Percentiles rank a stretch among this genome's conserved stretches.
Conservation (phyloP, 768 basidiomycete genomes). For the Agaricus subrufescens region DNA sequence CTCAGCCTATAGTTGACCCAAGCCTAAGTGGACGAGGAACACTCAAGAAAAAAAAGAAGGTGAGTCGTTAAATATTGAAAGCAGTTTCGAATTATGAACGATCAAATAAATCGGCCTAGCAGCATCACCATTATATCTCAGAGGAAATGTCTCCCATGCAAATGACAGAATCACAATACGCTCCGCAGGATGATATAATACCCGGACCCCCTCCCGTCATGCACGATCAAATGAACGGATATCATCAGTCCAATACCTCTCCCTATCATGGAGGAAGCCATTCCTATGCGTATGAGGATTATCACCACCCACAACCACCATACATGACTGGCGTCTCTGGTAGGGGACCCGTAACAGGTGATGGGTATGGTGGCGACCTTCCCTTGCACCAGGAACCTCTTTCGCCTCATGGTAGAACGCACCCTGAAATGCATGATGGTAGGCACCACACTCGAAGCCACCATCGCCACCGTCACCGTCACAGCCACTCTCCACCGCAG, state of each 20-base stretch:
- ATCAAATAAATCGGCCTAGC: neutral
- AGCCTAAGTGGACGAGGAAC: constrained; percentile 4
- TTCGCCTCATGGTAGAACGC: neutral
- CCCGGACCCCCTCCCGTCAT: constrained; percentile 1
- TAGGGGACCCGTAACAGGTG: neutral
- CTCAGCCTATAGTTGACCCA: constrained; percentile 7
- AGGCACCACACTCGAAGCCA: neutral
- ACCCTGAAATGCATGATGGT: neutral
- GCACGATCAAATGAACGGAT: neutral
- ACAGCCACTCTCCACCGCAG: neutral
- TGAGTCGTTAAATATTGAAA: neutral
- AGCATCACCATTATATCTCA: constrained; percentile 1
- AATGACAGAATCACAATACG: constrained; percentile 1
- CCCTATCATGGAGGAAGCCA: neutral
- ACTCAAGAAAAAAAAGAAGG: constrained; percentile 8
- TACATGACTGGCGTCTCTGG: neutral
- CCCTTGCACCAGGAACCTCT: neutral
- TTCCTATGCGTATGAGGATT: constrained; percentile 3
- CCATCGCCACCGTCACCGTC: constrained; percentile 4
- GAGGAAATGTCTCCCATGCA: neutral
- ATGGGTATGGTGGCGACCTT: neutral
- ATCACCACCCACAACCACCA: constrained; percentile 7
- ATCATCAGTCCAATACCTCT: neutral
- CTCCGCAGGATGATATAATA: constrained; percentile 3
- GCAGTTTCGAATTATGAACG: neutral